Base-by-base conservation (phyloP, 306 rosid species). In the Amphicarpaea edgeworthii region DNA sequence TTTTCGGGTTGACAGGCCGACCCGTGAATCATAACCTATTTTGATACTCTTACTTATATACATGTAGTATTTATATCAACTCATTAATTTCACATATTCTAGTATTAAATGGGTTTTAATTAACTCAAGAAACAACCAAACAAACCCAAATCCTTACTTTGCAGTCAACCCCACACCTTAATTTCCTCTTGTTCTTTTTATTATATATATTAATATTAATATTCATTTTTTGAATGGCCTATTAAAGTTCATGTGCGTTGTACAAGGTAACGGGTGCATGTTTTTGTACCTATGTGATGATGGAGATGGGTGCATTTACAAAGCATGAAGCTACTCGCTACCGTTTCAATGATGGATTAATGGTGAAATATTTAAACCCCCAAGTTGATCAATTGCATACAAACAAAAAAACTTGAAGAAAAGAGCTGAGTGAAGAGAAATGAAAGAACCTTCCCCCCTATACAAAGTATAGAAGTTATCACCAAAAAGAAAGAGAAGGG, bases 221-320 rank as follows among this genome's bases (percentile, higher is more conserved):
- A 46, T 12, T 30, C 3, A 34, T n/a, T 49, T 16, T 16, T 16
- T 49, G 2, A 16, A 16, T n/a, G 5, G 19, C 6, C 1, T 51
- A 49, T 49, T 49, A 68, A 68, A 68, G 21, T 24, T 45, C 8
- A 45, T 45, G 5, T 45, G 74, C 6, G 9, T 47, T 28, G 8
- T 19, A 19, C 3, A 68, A 30, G 46, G 74, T 69, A 69, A 69
- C 74, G 45, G 46, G 2, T 28, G 17, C 60, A 16, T 49, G 2
- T 14, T 47, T 47, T 49, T 69, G 45, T n/a, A 28, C 74, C 0
- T 69, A 32, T 49, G 5, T 49, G 61, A 32, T 49, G 46, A 47
- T 10, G 7, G 1, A 34, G 74, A 30, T 4, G 24, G 38, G n/a
- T n/a, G n/a, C 67, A 57, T 15, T 8, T 26, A 53, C 14, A 20